Conservation (phyloP, 495 filamentous ascomycete species). For the Copromyces sp. region DNA sequence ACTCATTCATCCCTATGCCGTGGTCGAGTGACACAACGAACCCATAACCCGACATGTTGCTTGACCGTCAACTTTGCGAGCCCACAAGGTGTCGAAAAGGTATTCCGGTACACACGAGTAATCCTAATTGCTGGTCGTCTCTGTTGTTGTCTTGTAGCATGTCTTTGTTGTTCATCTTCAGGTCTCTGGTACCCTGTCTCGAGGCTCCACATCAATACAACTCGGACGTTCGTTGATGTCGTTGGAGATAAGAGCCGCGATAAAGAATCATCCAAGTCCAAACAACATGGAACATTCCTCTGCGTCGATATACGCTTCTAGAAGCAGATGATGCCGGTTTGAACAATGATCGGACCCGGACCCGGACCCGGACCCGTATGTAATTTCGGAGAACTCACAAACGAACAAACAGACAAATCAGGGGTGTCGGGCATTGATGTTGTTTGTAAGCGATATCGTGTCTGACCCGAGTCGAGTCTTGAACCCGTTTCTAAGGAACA, state of each 20-base stretch:
- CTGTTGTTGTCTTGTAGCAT: background rate
- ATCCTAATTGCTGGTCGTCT: background rate
- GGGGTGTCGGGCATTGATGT: background rate
- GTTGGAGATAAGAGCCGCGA: background rate
- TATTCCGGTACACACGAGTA: background rate
- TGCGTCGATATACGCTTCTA: background rate
- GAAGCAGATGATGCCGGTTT: background rate
- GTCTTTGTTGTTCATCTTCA: background rate
- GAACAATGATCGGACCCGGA: background rate
- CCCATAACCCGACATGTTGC: background rate
- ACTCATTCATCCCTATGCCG: background rate
- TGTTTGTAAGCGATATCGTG: background rate
- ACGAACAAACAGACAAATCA: background rate
- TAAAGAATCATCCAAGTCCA: background rate
- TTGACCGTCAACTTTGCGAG: background rate
- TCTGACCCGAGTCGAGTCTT: background rate
- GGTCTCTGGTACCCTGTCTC: background rate
- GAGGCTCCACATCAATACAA: background rate
- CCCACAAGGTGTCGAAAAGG: background rate
- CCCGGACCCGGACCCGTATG: background rate
- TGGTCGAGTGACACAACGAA: background rate
- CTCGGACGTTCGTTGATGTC: background rate
- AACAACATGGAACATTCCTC: background rate
- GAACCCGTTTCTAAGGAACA: background rate
- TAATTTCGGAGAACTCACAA: background rate